Base-by-base conservation (phyloP, 441 rosid genomes). In the Populus hybrid region DNA sequence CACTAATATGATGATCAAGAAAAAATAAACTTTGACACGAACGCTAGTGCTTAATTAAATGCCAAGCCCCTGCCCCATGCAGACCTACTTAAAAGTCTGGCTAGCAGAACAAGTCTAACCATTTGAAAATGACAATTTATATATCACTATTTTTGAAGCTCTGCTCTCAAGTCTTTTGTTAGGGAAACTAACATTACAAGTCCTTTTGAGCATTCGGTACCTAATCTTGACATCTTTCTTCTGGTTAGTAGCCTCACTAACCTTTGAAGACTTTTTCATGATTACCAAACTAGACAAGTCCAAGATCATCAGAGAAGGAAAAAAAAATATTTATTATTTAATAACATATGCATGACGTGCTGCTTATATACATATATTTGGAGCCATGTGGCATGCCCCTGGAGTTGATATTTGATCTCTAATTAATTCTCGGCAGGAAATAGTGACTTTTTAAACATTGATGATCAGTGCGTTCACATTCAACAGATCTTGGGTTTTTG, bases 121-220 rank as follows among this genome's bases (percentile, higher is more conserved):
- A 77, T 32, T 68, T 68, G 79, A 83, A n/a, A 76, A 61, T 7
- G 77, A 80, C 64, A 30, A 3, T 3, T 26, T 26, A 26, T 1
- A 1, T 10, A 21, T 36, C 3, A 19, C 12, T 19, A 81, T 46
- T 40, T 24, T 68, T 73, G 67, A 28, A 57, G 69, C 18, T 61
- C 46, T 64, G 26, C 14, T 30, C 30, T 4, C 23, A 67, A 83
- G 86, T 87, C 83, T 67, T 71, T 76, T 71, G 91, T 86, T 88
- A 83, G 91, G 89, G 81, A 86, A 89, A 76, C 88, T 83, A 89
- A 85, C 87, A 82, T 79, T 53, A 19, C n/a, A 69, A 65, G 21
- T 34, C 34, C 24, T 11, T 73, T 74, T 75, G 72, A 61, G 78
- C 79, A 70, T 79, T 76, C 69, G 83, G 70, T 74, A 84, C 88